Percentiles rank a stretch among this genome's conserved stretches.
phyloP scores from a whole-genome alignment of 75 land plant genomes.

The Pinus tabuliformis region DNA sequence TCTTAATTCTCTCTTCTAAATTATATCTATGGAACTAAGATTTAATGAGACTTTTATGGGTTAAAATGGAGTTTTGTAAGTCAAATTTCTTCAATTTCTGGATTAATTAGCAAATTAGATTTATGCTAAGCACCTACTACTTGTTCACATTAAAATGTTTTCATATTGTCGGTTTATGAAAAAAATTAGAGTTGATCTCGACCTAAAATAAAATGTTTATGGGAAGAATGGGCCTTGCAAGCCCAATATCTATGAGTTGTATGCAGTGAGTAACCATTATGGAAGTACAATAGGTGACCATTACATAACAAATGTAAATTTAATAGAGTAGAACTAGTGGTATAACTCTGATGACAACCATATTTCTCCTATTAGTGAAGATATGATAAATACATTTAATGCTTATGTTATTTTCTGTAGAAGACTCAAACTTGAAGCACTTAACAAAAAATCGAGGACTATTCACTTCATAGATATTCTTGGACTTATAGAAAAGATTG shows the following conservation, averaged over 20 bases:
- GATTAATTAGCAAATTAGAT: too few species aligned
- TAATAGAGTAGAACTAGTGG: too few species aligned
- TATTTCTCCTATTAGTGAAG: slow-evolving; percentile 49
- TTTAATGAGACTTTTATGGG: too few species aligned
- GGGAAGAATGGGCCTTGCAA: slow-evolving; percentile 13
- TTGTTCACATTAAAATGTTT: slow-evolving; percentile 85
- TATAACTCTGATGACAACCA: slow-evolving; percentile 14
- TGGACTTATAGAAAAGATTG: too few species aligned
- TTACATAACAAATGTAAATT: slow-evolving; percentile 74
- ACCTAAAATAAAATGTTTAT: slow-evolving; percentile 51
- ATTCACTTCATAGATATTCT: too few species aligned
- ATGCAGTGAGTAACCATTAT: slow-evolving; percentile 86
- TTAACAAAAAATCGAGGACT: too few species aligned
- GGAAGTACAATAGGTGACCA: slow-evolving; percentile 95
- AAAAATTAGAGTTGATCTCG: slow-evolving; percentile 80
- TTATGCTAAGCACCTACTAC: too few species aligned
- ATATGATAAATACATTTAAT: slow-evolving; percentile 55
- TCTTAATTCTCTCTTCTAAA: too few species aligned
- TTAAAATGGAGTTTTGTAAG: too few species aligned
- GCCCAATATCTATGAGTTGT: slow-evolving; percentile 53
- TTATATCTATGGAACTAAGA: too few species aligned
- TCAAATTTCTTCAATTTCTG: too few species aligned
- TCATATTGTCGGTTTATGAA: slow-evolving; percentile 63
- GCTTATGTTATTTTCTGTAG: slow-evolving; percentile 75
- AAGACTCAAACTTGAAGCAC: slow-evolving; percentile 17